phyloP scores from a whole-genome alignment of 139 green algal species.

The Chlorella vulgaris region DNA sequence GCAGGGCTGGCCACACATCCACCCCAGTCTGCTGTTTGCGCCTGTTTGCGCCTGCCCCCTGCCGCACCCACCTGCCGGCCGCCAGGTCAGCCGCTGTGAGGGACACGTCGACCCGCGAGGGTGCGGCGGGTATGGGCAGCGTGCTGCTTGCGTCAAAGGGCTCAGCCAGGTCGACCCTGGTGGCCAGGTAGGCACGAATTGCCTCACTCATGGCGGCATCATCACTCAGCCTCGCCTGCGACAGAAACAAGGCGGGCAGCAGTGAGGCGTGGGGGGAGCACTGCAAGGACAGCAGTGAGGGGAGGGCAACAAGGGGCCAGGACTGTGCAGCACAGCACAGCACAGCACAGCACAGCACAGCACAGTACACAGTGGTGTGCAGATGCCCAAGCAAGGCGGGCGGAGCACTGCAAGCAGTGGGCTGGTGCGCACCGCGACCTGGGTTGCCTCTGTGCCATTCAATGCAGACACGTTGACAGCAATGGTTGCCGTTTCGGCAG shows the following conservation, averaged over 20 bases:
- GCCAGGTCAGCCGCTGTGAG: constrained; percentile 1
- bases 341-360: too few relatives aligned
- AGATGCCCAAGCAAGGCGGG: neutral
- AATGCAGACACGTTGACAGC: neutral
- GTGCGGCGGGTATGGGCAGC: neutral
- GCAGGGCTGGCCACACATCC: too few relatives aligned
- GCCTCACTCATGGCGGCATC: neutral
- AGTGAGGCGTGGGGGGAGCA: neutral
- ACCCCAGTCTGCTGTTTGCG: too few relatives aligned
- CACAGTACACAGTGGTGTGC: too few relatives aligned
- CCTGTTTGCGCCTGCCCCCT: neutral
- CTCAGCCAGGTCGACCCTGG: neutral
- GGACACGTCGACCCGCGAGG: neutral
- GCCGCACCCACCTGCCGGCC: neutral
- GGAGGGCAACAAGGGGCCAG: neutral
- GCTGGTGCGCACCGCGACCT: neutral
- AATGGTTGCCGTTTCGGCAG: neutral
- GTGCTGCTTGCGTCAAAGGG: neutral
- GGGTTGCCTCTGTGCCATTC: neutral
- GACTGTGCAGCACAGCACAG: neutral
- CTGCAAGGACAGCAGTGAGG: neutral
- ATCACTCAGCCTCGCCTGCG: constrained; percentile 4
- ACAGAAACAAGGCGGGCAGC: too few relatives aligned
- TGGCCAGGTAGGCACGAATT: neutral
- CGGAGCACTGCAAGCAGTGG: neutral